Conservation (phyloP, 371 early-diverging fungal species). For the Actinomucor elegans region DNA sequence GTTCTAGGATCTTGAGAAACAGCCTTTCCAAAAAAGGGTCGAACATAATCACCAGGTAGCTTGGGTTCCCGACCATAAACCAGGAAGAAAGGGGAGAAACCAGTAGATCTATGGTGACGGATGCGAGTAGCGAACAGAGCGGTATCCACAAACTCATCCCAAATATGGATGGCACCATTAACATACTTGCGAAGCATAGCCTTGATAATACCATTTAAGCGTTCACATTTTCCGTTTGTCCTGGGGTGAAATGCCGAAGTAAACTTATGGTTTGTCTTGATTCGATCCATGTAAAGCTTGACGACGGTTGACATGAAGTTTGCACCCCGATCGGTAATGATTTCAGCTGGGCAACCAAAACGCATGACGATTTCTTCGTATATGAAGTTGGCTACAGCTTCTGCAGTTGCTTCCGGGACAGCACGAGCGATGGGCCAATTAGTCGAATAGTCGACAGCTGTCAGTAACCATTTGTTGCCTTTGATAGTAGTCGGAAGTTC, state of each 20-base stretch:
- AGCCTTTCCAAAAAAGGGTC: background rate
- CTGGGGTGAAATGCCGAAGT: conserved; percentile 16
- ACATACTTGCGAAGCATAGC: conserved; percentile 4
- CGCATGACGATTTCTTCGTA: conserved; percentile 26
- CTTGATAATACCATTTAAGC: conserved; percentile 2
- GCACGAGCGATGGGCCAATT: conserved; percentile 38
- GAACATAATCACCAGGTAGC: conserved; percentile 8
- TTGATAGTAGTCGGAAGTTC: conserved; percentile 17
- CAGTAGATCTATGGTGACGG: conserved; percentile 8
- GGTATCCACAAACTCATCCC: conserved; percentile 2
- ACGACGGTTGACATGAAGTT: too few relatives aligned
- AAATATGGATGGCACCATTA: background rate
- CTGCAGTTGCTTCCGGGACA: conserved; percentile 7
- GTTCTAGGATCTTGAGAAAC: background rate
- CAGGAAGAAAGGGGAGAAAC: conserved; percentile 13
- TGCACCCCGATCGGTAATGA: conserved; percentile 32
- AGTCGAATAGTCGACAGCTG: conserved; percentile 42
- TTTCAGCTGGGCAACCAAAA: conserved; percentile 27
- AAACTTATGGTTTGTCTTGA: conserved; percentile 19
- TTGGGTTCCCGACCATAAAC: conserved; percentile 21
- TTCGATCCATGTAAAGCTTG: background rate
- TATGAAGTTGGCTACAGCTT: conserved; percentile 26
- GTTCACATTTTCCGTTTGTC: conserved; percentile 6
- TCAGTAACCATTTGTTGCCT: conserved; percentile 23
- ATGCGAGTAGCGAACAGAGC: conserved; percentile 17